Conservation (phyloP, 148 eudicot species). For the Heliosperma pusillum region DNA sequence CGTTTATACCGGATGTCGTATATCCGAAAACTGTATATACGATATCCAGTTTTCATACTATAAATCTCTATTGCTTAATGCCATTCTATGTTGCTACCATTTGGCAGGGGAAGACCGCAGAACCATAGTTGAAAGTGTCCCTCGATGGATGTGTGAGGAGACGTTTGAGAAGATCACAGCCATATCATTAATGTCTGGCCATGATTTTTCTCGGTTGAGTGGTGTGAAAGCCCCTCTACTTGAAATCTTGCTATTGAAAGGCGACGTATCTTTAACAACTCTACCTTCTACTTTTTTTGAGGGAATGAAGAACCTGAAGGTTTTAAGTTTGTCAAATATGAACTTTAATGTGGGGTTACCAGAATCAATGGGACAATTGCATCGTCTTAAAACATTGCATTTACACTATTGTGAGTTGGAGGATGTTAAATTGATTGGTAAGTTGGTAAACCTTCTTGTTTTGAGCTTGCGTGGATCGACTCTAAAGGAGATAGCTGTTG, state of each 20-base stretch:
- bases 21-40: too few relatives aligned
- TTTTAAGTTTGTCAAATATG: constrained; percentile 6
- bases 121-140: constrained; percentile 13
- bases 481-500: background rate
- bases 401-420: constrained; percentile 7
- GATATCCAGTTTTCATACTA: too few relatives aligned
- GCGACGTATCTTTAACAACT: background rate
- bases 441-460: constrained; percentile 12
- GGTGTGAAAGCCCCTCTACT: constrained; percentile 5
- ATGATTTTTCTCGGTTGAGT: background rate
- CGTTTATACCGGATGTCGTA: too few relatives aligned
- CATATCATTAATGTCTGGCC: constrained; percentile 14
- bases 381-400: constrained; percentile 12
- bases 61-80: too few relatives aligned
- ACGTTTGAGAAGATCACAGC: constrained; percentile 8
- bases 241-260: constrained; percentile 8
- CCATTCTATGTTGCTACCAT: too few relatives aligned
- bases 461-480: constrained; percentile 15
- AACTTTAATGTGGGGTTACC: background rate
- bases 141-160: constrained; percentile 7
- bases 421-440: constrained; percentile 13
- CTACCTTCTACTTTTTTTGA: constrained; percentile 4
- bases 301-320: background rate
- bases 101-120: background rate
- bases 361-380: constrained; percentile 2